phyloP scores from a whole-genome alignment of 1,284 basidiomycete genomes.

The Lignosus rhinocerotis region DNA sequence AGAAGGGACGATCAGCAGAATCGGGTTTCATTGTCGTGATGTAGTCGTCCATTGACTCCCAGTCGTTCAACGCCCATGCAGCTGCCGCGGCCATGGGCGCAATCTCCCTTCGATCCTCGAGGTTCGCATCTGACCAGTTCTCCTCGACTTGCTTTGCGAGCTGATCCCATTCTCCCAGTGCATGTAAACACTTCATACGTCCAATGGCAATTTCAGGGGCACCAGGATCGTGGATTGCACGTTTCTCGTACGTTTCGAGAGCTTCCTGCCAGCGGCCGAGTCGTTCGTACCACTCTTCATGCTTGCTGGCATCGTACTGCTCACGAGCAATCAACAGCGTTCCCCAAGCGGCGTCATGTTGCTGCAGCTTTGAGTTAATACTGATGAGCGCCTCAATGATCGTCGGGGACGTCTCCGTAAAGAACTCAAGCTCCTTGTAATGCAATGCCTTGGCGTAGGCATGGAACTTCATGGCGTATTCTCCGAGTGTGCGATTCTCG shows the following conservation, averaged over 20 bases:
- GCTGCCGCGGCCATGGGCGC: conserved; percentile 97
- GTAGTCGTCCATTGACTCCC: conserved; percentile 99
- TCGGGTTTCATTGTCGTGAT: conserved; percentile 93
- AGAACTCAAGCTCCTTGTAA: conserved; percentile 98
- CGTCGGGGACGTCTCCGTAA: conserved; percentile 83
- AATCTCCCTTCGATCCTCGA: conserved; percentile 88
- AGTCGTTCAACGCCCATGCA: conserved; percentile 95
- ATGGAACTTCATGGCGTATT: conserved; percentile 92
- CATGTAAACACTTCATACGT: conserved; percentile 95
- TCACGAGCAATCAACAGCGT: conserved; percentile 88
- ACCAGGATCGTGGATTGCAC: conserved; percentile 68
- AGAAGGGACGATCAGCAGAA: conserved; percentile 94
- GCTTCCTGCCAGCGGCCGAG: conserved; percentile 98
- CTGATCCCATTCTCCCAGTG: conserved; percentile 97
- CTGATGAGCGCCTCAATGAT: conserved; percentile 96
- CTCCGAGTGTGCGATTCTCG: conserved; percentile 90
- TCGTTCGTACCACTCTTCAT: conserved; percentile 98
- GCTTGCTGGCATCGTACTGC: conserved; percentile 83
- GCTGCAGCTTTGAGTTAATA: conserved; percentile 97
- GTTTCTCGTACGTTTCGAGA: conserved; percentile 83
- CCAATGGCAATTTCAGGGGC: conserved; percentile 80
- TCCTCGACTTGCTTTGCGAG: conserved; percentile 88
- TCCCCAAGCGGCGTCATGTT: conserved; percentile 96
- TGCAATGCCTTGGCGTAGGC: conserved; percentile 98
- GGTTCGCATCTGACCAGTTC: conserved; percentile 82